Evolutionary conservation across 345 rosid species (phyloP).

Genomic region (Pistacia integerrima): DNA sequence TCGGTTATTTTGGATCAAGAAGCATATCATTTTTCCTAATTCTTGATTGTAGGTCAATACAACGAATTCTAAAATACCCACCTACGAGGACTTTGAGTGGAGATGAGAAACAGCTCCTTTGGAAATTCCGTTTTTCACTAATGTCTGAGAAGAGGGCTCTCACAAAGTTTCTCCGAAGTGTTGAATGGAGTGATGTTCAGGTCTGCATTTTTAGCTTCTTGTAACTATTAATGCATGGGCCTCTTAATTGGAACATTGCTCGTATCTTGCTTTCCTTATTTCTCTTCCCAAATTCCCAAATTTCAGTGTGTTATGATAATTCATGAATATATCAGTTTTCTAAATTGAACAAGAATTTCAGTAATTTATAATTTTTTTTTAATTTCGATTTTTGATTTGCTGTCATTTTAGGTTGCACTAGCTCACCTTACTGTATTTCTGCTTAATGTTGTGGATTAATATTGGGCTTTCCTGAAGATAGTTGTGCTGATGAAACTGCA

Average conservation of each 20-base stretch:
- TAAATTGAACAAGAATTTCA: neutral
- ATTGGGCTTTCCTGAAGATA: slow-evolving; percentile 18
- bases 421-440: slow-evolving; percentile 2
- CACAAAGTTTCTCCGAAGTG: slow-evolving; percentile 91
- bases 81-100: slow-evolving; percentile 90
- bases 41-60: slow-evolving; percentile 61
- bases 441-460: neutral
- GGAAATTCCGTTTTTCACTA: slow-evolving; percentile 95
- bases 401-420: neutral
- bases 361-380: neutral
- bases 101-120: slow-evolving; percentile 95
- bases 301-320: too few species aligned
- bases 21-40: slow-evolving; percentile 19
- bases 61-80: slow-evolving; percentile 82
- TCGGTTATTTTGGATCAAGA: slow-evolving; percentile 5
- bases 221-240: neutral
- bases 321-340: too few species aligned
- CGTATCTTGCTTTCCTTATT: neutral
- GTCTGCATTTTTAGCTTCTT: slow-evolving; percentile 38
- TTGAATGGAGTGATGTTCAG: slow-evolving; percentile 99
- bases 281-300: neutral
- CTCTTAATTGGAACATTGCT: slow-evolving; percentile 2
- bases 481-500: slow-evolving; percentile 36
- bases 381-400: neutral
- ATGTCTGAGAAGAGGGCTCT: slow-evolving; percentile 98